A percentile compares a stretch with the other conserved stretches of the same genome.
These are phyloP conservation scores for Herpetospermum pedunculosum DNA, from an alignment of 306 rosid genomes.

Conservation along the genomic window DNA sequence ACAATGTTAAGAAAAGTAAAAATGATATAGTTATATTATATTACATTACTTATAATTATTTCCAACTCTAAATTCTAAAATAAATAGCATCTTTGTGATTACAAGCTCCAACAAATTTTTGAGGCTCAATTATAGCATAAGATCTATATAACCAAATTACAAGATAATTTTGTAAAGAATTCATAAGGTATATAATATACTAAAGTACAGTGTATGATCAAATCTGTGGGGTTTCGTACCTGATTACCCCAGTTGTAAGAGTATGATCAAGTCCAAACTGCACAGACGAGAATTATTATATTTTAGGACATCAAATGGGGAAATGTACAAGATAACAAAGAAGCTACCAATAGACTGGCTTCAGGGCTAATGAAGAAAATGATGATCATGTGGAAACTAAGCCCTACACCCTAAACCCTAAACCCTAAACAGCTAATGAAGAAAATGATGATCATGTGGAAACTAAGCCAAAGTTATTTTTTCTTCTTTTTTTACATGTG, in stretches of 20 bases:
- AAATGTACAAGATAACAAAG: neutral
- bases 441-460: too few relatives aligned
- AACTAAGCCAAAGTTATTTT: neutral
- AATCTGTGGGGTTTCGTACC: conserved; percentile 32
- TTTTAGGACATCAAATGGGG: neutral
- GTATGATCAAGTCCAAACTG: conserved; percentile 99
- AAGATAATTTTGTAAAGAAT: neutral
- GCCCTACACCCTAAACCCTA: too few relatives aligned
- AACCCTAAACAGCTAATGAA: too few relatives aligned
- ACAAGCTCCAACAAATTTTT: neutral
- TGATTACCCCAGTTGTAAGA: conserved; percentile 89
- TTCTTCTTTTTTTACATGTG: neutral
- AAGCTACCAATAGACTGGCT: neutral
- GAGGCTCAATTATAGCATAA: neutral
- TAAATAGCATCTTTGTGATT: neutral
- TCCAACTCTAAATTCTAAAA: neutral
- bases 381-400: neutral
- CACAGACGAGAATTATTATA: conserved; percentile 16
- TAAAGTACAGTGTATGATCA: conserved; percentile 3
- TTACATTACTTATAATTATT: neutral
- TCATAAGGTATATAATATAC: neutral
- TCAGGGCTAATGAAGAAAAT: neutral
- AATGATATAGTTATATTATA: neutral
- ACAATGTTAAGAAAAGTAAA: neutral
- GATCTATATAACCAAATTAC: neutral